Percentiles rank a stretch among this genome's conserved stretches.
phyloP scores from a whole-genome alignment of 1,284 basidiomycete species.

The Kalmanozyma brasiliensis region DNA sequence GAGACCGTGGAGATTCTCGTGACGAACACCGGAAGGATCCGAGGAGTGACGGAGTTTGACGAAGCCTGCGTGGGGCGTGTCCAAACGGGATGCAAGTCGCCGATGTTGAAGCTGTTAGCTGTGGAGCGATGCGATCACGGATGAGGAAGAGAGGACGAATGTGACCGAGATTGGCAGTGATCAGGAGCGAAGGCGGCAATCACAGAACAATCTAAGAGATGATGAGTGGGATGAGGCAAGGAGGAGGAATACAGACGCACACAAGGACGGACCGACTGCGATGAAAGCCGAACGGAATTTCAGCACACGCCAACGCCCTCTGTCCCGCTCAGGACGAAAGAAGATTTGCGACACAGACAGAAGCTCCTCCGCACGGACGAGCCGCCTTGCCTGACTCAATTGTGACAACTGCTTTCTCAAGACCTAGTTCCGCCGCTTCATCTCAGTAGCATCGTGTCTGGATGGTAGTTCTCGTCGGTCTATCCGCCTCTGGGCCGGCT shows the following conservation, averaged over 20 bases:
- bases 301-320: no score
- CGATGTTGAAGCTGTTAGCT: background rate
- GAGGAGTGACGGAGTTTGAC: no score
- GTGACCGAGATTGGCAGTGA: background rate
- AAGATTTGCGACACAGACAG: background rate
- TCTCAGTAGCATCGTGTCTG: no score
- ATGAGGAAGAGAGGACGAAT: background rate
- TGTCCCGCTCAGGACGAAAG: background rate
- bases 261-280: background rate
- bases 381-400: no score
- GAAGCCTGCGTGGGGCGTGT: no score
- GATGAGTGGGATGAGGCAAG: slow-evolving; percentile 4
- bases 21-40: no score
- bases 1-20: no score
- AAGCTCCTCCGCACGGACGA: no score
- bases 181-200: slow-evolving; percentile 1
- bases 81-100: no score
- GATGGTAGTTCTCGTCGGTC: background rate
- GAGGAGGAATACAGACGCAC: no score
- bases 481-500: slow-evolving; percentile 10
- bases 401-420: no score
- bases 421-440: no score
- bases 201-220: slow-evolving; percentile 2
- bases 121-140: background rate
- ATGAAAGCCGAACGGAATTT: slow-evolving; percentile 3